Evolutionary conservation across 2,329 filamentous ascomycete genomes (phyloP), one percentile per base, ranked within the genome.

Genomic region (Fusarium staphyleae): DNA sequence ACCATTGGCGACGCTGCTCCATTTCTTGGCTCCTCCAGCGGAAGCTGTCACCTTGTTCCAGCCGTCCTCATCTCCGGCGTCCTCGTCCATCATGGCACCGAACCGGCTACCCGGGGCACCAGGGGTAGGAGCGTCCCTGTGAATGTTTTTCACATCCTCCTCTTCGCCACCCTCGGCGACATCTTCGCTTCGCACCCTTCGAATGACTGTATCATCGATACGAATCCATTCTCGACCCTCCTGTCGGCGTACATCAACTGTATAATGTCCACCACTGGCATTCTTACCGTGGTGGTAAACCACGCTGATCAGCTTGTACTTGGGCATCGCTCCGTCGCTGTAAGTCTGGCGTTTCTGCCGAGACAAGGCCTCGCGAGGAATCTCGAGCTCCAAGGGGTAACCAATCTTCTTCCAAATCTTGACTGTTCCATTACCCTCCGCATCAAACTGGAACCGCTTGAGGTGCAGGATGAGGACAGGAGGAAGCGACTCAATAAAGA

Each of bases 401-500:
- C 92, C 93, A 52, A 99, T 82, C 77, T 93, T 96, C 79, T 98
- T 99, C 91, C 93, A 97, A 60, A 98, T 96, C 80, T 99, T 99
- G 68, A 96, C 89, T 1, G 92, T 96, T 18, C 92, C 92, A 36
- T 70, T 67, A 36, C 88, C 90, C 52, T 88, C 85, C 56, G 87
- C 90, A 67, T 98, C 92, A 67, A 96, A 98, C 67, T 97, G 91
- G 80, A 99, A 99, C 36, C 95, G 91, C 77, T 99, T 99, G 34
- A 99, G 81, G 70, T 99, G 95, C 8, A 99, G 82, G 47, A 98
- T 96, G 11, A 99, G 83, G 4, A 98, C 90, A 1, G 92, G 91
- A 1, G 95, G 95, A 13, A 98, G 79, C 1, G 87, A 90, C 67
- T 98, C 93, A 58, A 99, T 96, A 65, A 96, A 92, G 3, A 96